Evolutionary conservation across 352 stramenopile species (phyloP), one percentile per base, ranked within the genome.

Genomic region (Elongisporangium prolatum): DNA sequence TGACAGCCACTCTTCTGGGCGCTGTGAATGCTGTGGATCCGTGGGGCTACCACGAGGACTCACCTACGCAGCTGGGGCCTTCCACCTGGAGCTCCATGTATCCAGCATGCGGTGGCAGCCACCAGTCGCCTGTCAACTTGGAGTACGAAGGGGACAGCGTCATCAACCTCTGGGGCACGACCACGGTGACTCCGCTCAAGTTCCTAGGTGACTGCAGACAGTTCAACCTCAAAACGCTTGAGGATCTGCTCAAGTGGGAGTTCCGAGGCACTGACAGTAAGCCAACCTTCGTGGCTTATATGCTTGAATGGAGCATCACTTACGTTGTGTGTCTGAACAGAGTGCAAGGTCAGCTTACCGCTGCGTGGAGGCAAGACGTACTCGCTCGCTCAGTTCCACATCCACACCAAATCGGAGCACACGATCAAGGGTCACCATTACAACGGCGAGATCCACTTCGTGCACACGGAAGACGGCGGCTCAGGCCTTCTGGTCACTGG

Each of bases 161-260:
- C 21, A 57, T 70, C 25, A 71, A 84, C n/a, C 57, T 79, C 21
- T 86, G 78, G 78, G 65, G 65, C 0, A 73, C 75, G 21, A 64
- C 57, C n/a, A 48, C 67, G 14, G 47, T 72, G 21, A 63, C 67
- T 24, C 79, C 76, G 17, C 61, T 87, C 62, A 77, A 82, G 50
- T 86, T 76, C 56, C 59, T 48, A 4, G 79, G 78, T 9, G 48
- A 80, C 13, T 88, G 78, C 48, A 52, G 74, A 21, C 69, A 75
- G 24, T 89, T 84, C 50, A 79, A 72, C 40, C 44, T 89, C 16
- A 79, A 77, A 58, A 82, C 72, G 10, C 76, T 87, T 38, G 74
- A 82, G 24, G 74, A 89, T 21, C 21, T 89, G 28, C 84, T 74
- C 74, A 86, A 84, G 65, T 86, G 76, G 76, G 68, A 81, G 62